These are phyloP conservation scores for Cubamyces lactineus DNA, from an alignment of 768 basidiomycete species.

Conservation along the genomic window DNA sequence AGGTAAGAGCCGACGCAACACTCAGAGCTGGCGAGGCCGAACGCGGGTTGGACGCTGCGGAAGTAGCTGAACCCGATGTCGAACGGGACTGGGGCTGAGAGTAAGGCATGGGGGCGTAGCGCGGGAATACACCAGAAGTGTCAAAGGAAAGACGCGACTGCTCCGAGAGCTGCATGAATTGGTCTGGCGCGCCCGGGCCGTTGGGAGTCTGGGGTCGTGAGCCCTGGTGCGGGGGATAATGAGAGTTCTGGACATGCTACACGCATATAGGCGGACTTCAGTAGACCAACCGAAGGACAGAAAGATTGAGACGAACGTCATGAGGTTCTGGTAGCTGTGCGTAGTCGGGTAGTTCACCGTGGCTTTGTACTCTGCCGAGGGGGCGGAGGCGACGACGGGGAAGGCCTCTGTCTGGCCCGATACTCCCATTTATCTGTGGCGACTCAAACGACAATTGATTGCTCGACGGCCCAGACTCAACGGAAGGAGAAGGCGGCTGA, in stretches of 20 bases:
- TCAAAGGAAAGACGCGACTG: not conserved
- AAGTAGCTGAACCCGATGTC: slow-evolving; percentile 47
- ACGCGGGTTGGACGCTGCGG: slow-evolving; percentile 46
- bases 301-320: slow-evolving; percentile 13
- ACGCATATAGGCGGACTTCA: slow-evolving; percentile 21
- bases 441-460: slow-evolving; percentile 23
- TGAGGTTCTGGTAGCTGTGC: slow-evolving; percentile 9
- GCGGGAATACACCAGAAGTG: slow-evolving; percentile 5
- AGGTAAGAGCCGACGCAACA: slow-evolving; percentile 54
- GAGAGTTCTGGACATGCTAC: slow-evolving; percentile 13
- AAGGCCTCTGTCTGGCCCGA: slow-evolving; percentile 53
- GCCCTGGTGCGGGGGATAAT: slow-evolving; percentile 16
- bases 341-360: slow-evolving; percentile 20
- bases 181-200: slow-evolving; percentile 1
- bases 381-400: slow-evolving; percentile 38
- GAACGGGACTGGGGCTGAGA: slow-evolving; percentile 42
- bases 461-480: slow-evolving; percentile 14
- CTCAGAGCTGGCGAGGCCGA: slow-evolving; percentile 68
- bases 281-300: slow-evolving; percentile 6
- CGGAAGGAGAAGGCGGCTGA: slow-evolving; percentile 22
- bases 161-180: slow-evolving; percentile 10
- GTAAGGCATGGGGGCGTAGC: not conserved
- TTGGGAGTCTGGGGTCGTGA: slow-evolving; percentile 23
- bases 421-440: slow-evolving; percentile 51
- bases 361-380: slow-evolving; percentile 13